These are phyloP conservation scores for Tillandsia leiboldiana DNA, from an alignment of 176 grass and related monocot genomes.

Conservation along the genomic window DNA sequence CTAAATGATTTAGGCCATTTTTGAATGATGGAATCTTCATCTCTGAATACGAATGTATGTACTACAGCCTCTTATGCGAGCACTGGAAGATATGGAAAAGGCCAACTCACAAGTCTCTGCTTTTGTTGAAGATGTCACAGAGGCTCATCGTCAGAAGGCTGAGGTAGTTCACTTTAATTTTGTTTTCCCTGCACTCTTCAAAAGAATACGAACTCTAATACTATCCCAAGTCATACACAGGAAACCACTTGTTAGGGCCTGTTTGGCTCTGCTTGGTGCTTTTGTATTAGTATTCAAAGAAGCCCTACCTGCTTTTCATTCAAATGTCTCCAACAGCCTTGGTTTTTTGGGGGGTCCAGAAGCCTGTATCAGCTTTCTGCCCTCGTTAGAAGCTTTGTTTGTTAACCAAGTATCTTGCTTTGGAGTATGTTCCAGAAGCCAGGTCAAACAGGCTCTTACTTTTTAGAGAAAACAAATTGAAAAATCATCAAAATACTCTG, in stretches of 20 bases:
- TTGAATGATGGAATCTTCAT: neutral
- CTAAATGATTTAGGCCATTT: neutral
- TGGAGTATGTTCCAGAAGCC: too few relatives aligned
- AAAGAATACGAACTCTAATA: neutral
- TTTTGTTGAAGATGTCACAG: constrained; percentile 93
- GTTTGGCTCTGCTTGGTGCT: too few relatives aligned
- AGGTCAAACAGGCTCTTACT: too few relatives aligned
- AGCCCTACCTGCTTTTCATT: too few relatives aligned
- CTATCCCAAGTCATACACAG: neutral
- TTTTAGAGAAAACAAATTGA: too few relatives aligned
- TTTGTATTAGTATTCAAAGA: too few relatives aligned
- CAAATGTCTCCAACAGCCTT: too few relatives aligned
- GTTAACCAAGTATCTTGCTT: too few relatives aligned
- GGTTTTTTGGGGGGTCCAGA: too few relatives aligned
- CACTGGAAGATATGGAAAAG: constrained; percentile 97
- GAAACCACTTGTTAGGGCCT: too few relatives aligned
- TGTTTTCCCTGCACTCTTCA: constrained; percentile 42
- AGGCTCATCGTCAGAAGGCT: constrained; percentile 87
- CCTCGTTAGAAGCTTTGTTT: too few relatives aligned
- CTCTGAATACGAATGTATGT: neutral
- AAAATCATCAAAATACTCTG: neutral
- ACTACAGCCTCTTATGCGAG: constrained; percentile 73
- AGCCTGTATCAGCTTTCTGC: too few relatives aligned
- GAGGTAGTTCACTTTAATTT: constrained; percentile 57
- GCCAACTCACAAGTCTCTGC: constrained; percentile 80